Base-by-base conservation (phyloP, 352 stramenopile genomes). In the Aphanomyces euteiches region DNA sequence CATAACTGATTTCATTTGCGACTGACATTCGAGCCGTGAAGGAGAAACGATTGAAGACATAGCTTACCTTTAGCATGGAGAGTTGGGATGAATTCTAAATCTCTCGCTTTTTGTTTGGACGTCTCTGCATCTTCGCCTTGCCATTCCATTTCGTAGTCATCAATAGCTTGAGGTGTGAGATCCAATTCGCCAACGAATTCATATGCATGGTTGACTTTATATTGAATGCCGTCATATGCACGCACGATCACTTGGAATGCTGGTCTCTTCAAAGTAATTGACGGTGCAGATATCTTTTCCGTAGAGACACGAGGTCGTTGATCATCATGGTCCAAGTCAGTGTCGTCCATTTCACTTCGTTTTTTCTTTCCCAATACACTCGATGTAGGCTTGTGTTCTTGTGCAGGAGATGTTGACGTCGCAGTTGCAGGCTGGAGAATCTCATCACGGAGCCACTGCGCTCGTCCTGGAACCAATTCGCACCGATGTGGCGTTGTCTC, bases 191-290 rank as follows among this genome's bases (percentile, higher is more conserved):
- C 86, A 3, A 89, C 74, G 67, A 94, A 94, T 64, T 94, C 86
- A 38, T 92, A 94, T 15, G 84, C 77, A 60, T 91, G 83, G 75
- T 94, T 94, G 56, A 94, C 84, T 66, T 87, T 90, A 67, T 91
- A 94, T 4, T 41, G 59, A 8, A 40, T 41, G 17, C 59, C 41
- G n/a, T 37, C 38, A 50, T 67, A 67, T 34, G 59, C 59, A 7
- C 59, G 59, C 13, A 67, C 59, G n/a, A 67, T 67, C 12, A 67
- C 59, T 54, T 67, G 41, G 38, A 67, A 67, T 39, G 43, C 7
- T 36, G 13, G 54, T n/a, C 21, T 58, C 36, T 19, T 7, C 17
- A 39, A 40, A 43, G 7, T 39, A 39, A 61, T 61, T 7, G 54
- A 13, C 17, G 7, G 4, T 28, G 21, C 28, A 6, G 5, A n/a